Conservation (phyloP, 768 basidiomycete genomes). For the Amanita pseudoporphyria region DNA sequence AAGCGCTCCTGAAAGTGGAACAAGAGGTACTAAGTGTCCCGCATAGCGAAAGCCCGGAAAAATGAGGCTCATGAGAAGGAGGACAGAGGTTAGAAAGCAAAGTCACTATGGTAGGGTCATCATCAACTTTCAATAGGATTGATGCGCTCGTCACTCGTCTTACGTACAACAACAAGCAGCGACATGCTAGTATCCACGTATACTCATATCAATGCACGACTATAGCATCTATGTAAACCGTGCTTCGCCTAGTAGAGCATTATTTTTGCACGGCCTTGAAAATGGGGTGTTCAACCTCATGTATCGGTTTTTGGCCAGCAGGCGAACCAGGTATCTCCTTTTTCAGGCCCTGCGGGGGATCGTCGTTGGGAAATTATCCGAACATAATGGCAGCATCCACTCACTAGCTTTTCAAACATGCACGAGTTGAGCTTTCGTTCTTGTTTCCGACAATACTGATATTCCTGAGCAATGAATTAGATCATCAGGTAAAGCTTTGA, state of each 20-base stretch:
- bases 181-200: background rate
- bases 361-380: background rate
- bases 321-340: constrained; percentile 91
- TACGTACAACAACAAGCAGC: background rate
- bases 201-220: background rate
- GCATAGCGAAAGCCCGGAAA: background rate
- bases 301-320: constrained; percentile 71
- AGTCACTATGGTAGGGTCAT: background rate
- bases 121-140: background rate
- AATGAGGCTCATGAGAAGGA: background rate
- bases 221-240: background rate
- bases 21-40: background rate
- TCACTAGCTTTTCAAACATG: constrained; percentile 92
- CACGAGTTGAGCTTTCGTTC: constrained; percentile 87
- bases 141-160: background rate
- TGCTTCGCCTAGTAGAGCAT: background rate
- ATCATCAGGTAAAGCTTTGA: background rate
- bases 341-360: constrained; percentile 59
- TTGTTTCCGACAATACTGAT: constrained; percentile 79
- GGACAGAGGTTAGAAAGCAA: background rate
- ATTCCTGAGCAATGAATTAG: constrained; percentile 46
- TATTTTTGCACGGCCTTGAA: constrained; percentile 81
- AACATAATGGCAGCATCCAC: constrained; percentile 21
- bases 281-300: constrained; percentile 81
- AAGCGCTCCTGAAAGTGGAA: background rate